Conservation (phyloP, 176 grass and related monocot genomes). For the Carex myosuroides region DNA sequence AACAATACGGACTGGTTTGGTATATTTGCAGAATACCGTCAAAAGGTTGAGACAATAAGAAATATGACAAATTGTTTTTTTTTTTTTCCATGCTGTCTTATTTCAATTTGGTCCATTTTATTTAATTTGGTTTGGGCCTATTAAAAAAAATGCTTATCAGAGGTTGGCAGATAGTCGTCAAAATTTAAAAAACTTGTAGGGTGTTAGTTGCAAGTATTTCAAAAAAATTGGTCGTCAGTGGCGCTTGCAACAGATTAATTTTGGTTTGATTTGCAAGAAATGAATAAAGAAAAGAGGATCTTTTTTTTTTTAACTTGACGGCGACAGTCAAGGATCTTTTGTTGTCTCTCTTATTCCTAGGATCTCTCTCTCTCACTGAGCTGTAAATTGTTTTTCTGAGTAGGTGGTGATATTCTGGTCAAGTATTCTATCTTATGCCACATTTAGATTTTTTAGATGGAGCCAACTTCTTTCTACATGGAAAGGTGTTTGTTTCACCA, state of each 20-base stretch:
- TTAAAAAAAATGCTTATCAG: background rate
- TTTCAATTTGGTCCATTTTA: background rate
- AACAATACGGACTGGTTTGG: background rate
- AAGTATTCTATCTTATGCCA: slow-evolving; percentile 44
- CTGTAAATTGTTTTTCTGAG: background rate
- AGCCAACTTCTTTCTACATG: slow-evolving; percentile 47
- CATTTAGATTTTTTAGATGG: slow-evolving; percentile 56
- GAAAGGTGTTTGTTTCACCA: slow-evolving; percentile 39
- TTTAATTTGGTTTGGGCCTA: background rate
- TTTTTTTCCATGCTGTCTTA: background rate
- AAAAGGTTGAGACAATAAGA: background rate
- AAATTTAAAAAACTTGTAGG: background rate
- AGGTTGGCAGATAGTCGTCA: background rate
- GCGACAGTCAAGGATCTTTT: too few relatives aligned
- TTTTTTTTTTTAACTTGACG: too few relatives aligned
- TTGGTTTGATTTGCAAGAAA: background rate
- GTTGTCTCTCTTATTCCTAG: background rate
- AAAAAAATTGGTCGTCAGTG: background rate
- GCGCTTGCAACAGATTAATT: background rate
- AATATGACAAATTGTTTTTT: background rate
- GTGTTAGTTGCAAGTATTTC: background rate
- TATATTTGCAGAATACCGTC: background rate
- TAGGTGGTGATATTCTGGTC: slow-evolving; percentile 73
- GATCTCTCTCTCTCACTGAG: background rate
- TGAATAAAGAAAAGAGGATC: background rate